Percentiles rank a stretch among this genome's conserved stretches.
These are phyloP conservation scores for Phytophthora cactorum DNA, from an alignment of 352 stramenopile species.

Conservation along the genomic window DNA sequence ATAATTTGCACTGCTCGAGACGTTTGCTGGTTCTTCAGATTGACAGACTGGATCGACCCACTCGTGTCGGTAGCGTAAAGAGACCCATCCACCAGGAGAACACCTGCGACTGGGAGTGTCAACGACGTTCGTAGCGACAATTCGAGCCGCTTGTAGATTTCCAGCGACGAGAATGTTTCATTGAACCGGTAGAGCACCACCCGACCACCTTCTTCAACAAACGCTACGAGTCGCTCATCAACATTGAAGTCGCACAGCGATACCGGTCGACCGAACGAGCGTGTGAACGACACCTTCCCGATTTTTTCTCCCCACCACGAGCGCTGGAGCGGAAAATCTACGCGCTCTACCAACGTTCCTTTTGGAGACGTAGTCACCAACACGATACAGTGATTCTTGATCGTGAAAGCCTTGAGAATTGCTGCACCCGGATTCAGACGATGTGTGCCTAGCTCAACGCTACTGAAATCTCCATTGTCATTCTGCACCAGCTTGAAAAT, in stretches of 20 bases:
- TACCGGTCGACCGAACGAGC: slow-evolving; percentile 15
- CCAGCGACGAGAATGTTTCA: slow-evolving; percentile 28
- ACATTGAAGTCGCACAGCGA: slow-evolving; percentile 34
- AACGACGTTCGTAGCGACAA: slow-evolving; percentile 33
- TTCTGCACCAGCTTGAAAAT: slow-evolving; percentile 26
- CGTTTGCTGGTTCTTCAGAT: slow-evolving; percentile 52
- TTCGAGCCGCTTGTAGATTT: slow-evolving; percentile 38
- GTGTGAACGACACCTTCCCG: slow-evolving; percentile 11
- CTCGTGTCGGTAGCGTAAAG: slow-evolving; percentile 44
- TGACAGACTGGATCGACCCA: slow-evolving; percentile 47
- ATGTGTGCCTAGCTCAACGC: slow-evolving; percentile 22
- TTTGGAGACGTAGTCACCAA: slow-evolving; percentile 32
- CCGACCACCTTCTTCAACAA: slow-evolving; percentile 32
- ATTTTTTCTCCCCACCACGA: neutral
- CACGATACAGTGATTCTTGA: slow-evolving; percentile 37
- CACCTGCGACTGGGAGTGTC: slow-evolving; percentile 23
- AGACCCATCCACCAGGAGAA: slow-evolving; percentile 31
- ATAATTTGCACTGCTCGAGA: slow-evolving; percentile 39
- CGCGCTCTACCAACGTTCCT: slow-evolving; percentile 22
- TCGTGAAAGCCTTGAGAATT: slow-evolving; percentile 25
- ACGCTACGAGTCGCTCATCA: slow-evolving; percentile 29
- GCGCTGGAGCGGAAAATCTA: slow-evolving; percentile 27
- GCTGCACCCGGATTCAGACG: slow-evolving; percentile 20
- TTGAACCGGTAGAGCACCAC: slow-evolving; percentile 41
- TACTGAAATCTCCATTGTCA: slow-evolving; percentile 14